Evolutionary conservation across 176 grass and related monocot species (phyloP).

Genomic region (Areca catechu): DNA sequence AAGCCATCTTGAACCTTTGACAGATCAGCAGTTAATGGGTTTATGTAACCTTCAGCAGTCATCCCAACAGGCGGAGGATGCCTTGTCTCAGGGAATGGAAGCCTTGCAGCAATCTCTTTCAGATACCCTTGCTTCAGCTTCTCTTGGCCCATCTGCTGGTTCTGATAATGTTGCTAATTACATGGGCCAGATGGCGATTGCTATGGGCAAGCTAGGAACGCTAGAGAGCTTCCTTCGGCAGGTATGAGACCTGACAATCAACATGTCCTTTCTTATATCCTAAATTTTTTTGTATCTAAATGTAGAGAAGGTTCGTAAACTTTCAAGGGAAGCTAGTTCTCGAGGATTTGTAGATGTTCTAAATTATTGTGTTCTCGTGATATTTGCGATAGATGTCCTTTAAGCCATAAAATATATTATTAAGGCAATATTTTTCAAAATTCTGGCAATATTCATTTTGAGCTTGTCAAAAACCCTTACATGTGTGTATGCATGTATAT

Average conservation of each 20-base stretch:
- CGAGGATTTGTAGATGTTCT: too few species aligned
- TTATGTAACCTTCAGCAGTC: slow-evolving; percentile 84
- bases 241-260: slow-evolving; percentile 19
- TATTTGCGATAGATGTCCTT: too few species aligned
- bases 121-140: slow-evolving; percentile 43
- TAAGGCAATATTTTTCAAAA: too few species aligned
- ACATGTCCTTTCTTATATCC: too few species aligned
- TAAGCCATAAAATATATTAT: too few species aligned
- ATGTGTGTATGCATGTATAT: too few species aligned
- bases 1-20: slow-evolving; percentile 52
- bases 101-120: slow-evolving; percentile 68
- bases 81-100: slow-evolving; percentile 93
- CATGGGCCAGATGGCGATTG: slow-evolving; percentile 92
- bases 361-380: too few species aligned
- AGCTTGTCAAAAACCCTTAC: too few species aligned
- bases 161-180: slow-evolving; percentile 63
- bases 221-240: slow-evolving; percentile 86
- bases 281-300: too few species aligned
- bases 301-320: too few species aligned
- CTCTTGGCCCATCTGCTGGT: not conserved
- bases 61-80: slow-evolving; percentile 81
- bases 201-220: slow-evolving; percentile 73
- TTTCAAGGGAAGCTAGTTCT: too few species aligned
- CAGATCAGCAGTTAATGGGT: slow-evolving; percentile 79
- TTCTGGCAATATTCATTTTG: too few species aligned